phyloP scores from a whole-genome alignment of 73 alveolate species.

The Tetrahymena elliotti region DNA sequence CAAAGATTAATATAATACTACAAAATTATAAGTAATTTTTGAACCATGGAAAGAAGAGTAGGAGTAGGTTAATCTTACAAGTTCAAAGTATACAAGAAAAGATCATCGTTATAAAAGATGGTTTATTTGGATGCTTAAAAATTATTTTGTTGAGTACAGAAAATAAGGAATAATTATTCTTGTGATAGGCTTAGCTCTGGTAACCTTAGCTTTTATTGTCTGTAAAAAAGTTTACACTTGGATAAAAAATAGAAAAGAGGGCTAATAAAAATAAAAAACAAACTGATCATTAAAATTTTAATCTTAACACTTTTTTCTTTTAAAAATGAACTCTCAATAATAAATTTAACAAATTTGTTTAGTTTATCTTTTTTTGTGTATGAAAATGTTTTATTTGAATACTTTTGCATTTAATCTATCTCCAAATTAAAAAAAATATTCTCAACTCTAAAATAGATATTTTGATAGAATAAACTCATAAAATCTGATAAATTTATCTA shows the following conservation, averaged over 20 bases:
- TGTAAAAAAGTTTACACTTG: not conserved
- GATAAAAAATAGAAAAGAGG: not conserved
- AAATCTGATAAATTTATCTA: not conserved
- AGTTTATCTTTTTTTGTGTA: too few relatives aligned
- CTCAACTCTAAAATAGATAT: too few relatives aligned
- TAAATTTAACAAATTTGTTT: too few relatives aligned
- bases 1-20: not conserved
- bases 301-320: not conserved
- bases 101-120: not conserved
- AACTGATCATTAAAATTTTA: not conserved
- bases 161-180: not conserved
- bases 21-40: not conserved
- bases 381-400: too few relatives aligned
- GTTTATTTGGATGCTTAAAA: not conserved
- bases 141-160: not conserved
- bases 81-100: not conserved
- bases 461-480: too few relatives aligned
- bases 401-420: too few relatives aligned
- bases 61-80: not conserved
- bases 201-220: not conserved
- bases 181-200: not conserved
- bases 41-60: not conserved
- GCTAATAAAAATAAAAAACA: not conserved
- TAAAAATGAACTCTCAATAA: too few relatives aligned
- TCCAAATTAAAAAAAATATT: too few relatives aligned